These are phyloP conservation scores for Arthrinium phaeospermum DNA, from an alignment of 2,329 filamentous ascomycete genomes.

Conservation along the genomic window DNA sequence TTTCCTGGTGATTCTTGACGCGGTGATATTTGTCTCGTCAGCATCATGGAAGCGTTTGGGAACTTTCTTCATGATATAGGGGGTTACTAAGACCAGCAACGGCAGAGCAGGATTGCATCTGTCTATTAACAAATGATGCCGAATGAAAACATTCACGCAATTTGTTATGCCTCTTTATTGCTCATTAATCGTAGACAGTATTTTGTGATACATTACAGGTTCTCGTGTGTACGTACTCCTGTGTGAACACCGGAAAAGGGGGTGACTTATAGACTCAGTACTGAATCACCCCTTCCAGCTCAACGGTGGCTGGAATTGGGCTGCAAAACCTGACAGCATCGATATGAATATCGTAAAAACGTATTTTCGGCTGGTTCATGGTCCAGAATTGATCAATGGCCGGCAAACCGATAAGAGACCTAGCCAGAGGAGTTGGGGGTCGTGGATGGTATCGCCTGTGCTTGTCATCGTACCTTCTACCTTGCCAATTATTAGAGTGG, in stretches of 20 bases:
- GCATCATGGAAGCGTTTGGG: not conserved
- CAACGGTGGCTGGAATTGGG: too few relatives aligned
- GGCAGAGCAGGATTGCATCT: too few relatives aligned
- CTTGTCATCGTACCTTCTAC: too few relatives aligned
- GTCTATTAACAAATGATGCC: not conserved
- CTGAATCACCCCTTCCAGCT: not conserved
- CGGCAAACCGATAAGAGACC: too few relatives aligned
- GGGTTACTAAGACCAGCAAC: too few relatives aligned
- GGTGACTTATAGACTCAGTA: not conserved
- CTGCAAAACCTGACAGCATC: not conserved
- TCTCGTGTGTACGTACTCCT: not conserved
- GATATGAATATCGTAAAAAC: not conserved
- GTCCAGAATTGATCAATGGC: too few relatives aligned
- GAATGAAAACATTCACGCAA: not conserved
- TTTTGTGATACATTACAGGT: not conserved
- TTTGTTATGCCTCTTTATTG: not conserved
- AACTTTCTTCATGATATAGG: not conserved
- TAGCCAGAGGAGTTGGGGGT: too few relatives aligned
- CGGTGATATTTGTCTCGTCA: not conserved
- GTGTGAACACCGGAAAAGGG: not conserved
- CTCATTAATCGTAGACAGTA: not conserved
- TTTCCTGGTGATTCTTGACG: not conserved
- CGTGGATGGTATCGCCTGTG: too few relatives aligned
- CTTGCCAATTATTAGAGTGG: too few relatives aligned
- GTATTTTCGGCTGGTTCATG: not conserved